Base-by-base conservation (phyloP, 2,329 filamentous ascomycete genomes). In the Rutstroemia sp. region DNA sequence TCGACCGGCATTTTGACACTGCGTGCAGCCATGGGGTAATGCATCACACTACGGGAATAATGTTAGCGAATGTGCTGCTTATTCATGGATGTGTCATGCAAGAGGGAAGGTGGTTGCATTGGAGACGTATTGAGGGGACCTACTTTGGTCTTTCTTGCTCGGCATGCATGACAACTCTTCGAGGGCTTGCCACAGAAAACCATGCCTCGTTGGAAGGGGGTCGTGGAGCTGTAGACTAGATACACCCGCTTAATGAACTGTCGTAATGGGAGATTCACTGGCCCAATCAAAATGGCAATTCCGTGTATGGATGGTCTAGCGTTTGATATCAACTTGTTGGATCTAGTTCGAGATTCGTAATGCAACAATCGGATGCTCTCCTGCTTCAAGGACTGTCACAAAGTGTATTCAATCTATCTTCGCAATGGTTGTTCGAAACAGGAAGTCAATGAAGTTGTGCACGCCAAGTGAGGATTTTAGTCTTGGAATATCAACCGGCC, bases 181-280 rank as follows among this genome's bases (percentile, higher is more conserved):
- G 78, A 81, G 45, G 79, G 78, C 63, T 80, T 80, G 5, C 79
- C 78, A 61, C 79, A 81, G 63, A 80, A 82, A 5, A 81, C 78
- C 79, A 82, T 81, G 8, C 25, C 30, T 34, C 30, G 30, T 12
- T 10, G 30, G 25, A 27, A 5, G 25, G 25, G 30, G 30, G 9
- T 34, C 9, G 9, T 34, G 30, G 30, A 2, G 10, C 4, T 34
- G 30, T 14, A 34, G 30, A 4, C 10, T 34, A 34, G 30, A 12
- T 34, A 9, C 12, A 4, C 30, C 10, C 8, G 8, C 10, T 8
- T 30, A 30, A 30, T 10, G 8, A 34, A 34, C 1, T 9, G 30
- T 34, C 30, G 30, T 34, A 12, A 14, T 34, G 30, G 9, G 30
- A 12, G 30, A 34, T 34, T 34, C 30, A 34, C 30, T 34, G 12